These are phyloP conservation scores for Bipolaris victoriae DNA, from an alignment of 2,329 filamentous ascomycete species.

Conservation along the genomic window DNA sequence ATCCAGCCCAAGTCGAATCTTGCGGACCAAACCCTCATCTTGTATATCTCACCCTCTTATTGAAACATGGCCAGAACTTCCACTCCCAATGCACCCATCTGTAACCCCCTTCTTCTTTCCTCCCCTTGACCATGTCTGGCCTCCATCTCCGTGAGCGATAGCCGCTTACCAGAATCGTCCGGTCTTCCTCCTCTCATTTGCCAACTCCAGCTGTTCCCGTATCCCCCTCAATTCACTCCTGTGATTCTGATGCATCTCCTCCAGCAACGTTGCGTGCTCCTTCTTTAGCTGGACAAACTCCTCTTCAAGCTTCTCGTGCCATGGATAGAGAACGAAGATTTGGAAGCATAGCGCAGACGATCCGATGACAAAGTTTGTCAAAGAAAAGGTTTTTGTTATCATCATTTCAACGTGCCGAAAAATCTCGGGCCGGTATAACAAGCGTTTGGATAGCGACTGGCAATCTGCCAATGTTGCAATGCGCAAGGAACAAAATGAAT, in stretches of 20 bases:
- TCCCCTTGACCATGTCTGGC: neutral
- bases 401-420: conserved; percentile 43
- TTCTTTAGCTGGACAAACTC: conserved; percentile 65
- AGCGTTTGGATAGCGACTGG: too few species aligned
- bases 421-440: neutral
- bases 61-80: neutral
- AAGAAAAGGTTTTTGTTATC: conserved; percentile 60
- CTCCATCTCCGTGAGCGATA: neutral
- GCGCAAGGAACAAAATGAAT: neutral
- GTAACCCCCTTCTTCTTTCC: neutral
- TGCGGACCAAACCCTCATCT: neutral
- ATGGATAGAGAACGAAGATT: conserved; percentile 72
- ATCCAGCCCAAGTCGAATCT: neutral
- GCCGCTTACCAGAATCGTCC: conserved; percentile 15
- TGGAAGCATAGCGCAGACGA: conserved; percentile 70
- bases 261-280: conserved; percentile 56
- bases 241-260: conserved; percentile 29
- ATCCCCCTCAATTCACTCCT: conserved; percentile 29
- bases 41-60: neutral
- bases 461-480: neutral
- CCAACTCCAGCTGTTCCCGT: conserved; percentile 27
- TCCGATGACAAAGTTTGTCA: conserved; percentile 71
- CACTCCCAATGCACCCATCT: neutral
- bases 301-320: conserved; percentile 70
- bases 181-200: conserved; percentile 20